Percentiles rank a stretch among this genome's conserved stretches.
These are phyloP conservation scores for Paulownia fortunei DNA, from an alignment of 257 asterid species.

Conservation along the genomic window DNA sequence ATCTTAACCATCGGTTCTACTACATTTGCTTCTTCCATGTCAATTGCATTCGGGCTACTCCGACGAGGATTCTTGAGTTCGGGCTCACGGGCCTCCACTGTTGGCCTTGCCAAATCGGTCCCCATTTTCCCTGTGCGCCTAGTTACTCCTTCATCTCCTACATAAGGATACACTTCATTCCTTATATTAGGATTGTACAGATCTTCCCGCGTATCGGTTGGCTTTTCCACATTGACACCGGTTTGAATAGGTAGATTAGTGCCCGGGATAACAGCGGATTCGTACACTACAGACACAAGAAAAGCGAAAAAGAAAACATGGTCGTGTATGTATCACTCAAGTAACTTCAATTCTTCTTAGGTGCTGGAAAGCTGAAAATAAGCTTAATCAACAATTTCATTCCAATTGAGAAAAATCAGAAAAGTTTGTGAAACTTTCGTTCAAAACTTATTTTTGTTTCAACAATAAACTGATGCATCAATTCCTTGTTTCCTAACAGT, in stretches of 20 bases:
- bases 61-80: background rate
- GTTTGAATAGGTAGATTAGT: constrained; percentile 46
- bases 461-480: too few relatives aligned
- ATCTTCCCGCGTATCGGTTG: constrained; percentile 41
- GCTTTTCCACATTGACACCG: constrained; percentile 45
- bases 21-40: background rate
- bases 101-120: constrained; percentile 3
- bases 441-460: too few relatives aligned
- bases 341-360: too few relatives aligned
- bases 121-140: background rate
- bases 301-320: background rate
- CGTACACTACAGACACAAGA: constrained; percentile 32
- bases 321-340: too few relatives aligned
- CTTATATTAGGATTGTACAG: constrained; percentile 7
- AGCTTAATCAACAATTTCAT: too few relatives aligned
- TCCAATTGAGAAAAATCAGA: too few relatives aligned
- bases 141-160: background rate
- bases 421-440: too few relatives aligned
- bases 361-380: too few relatives aligned
- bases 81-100: constrained; percentile 13
- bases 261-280: constrained; percentile 43
- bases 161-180: background rate
- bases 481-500: too few relatives aligned
- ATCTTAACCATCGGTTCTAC: constrained; percentile 27
- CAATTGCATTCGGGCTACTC: background rate